Evolutionary conservation across 2,329 filamentous ascomycete species (phyloP), one percentile per base, ranked within the genome.

Genomic region (Paecilomyces formosus): DNA sequence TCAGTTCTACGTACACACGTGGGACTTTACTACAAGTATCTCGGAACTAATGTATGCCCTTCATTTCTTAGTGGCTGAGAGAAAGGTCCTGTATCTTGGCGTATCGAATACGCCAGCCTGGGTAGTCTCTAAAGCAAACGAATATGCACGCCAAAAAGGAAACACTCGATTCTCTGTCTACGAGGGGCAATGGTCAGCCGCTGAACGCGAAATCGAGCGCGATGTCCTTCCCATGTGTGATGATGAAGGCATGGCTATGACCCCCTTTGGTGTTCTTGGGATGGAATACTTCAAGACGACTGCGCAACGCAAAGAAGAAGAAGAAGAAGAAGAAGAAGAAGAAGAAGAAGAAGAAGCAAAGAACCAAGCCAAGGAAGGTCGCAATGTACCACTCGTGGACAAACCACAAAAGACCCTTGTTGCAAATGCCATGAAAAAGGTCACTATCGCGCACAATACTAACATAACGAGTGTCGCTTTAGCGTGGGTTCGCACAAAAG

Each of bases 401-500:
- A 26, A 15, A 8, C 31, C 31, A 7, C 11, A 33, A 33, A 33
- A 33, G 4, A 8, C 13, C 31, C 11, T 15, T 3, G 13, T 33
- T 12, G 9, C 31, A 33, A 8, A 33, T 33, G 31, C 3, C 11
- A 12, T 33, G 31, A 8, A 33, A 15, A 33, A 33, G 4, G 31
- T 33, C 31, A 8, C 31, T 33, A 15, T 6, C 11, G 31, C 31
- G 31, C 24, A 26, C 24, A 26, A 26, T 26, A 26, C 24, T 3
- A 26, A 6, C 1, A 26, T 26, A 4, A 26, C 24, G 24, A 26
- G 24, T 3, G 24, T 89, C 33, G 88, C 88, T 8, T 73, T 92
- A 24, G 88, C 88, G 1, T 92, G 92, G 67, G 85, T 91, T 13
- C 82, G 89, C 79, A 81, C 85, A 63, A 90, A 91, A 74, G 78